Conservation (phyloP, 2,329 filamentous ascomycete genomes). For the Sclerotiophoma versabilis region DNA sequence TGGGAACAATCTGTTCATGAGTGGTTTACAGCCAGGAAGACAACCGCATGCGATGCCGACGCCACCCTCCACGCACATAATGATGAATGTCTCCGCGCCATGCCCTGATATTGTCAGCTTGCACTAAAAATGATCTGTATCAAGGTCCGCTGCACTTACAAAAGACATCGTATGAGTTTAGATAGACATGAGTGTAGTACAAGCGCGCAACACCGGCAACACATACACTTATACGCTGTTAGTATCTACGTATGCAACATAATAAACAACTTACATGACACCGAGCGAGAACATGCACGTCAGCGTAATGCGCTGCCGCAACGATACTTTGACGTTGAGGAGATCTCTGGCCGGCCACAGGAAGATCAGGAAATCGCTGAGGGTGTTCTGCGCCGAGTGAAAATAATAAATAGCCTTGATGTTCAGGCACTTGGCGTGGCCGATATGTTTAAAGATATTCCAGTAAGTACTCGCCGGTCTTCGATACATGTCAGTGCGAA, state of each 20-base stretch:
- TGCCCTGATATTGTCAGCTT: slow-evolving; percentile 22
- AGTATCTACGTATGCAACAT: neutral
- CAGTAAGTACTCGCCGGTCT: slow-evolving; percentile 34
- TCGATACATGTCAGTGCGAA: neutral
- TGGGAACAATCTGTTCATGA: slow-evolving; percentile 37
- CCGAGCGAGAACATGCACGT: slow-evolving; percentile 42
- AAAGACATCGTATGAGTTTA: slow-evolving; percentile 36
- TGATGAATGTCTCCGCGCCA: slow-evolving; percentile 35
- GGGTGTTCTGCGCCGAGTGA: slow-evolving; percentile 30
- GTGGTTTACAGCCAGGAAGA: slow-evolving; percentile 42
- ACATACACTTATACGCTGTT: slow-evolving; percentile 41
- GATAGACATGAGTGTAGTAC: slow-evolving; percentile 37
- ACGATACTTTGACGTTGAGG: slow-evolving; percentile 34
- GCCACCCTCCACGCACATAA: slow-evolving; percentile 38
- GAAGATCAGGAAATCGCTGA: slow-evolving; percentile 44
- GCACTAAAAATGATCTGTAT: neutral
- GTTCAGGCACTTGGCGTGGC: slow-evolving; percentile 31
- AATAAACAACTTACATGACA: slow-evolving; percentile 26
- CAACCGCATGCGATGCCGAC: slow-evolving; percentile 44
- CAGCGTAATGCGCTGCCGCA: slow-evolving; percentile 38
- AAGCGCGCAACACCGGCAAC: slow-evolving; percentile 40
- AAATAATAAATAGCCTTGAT: slow-evolving; percentile 36
- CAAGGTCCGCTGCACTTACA: slow-evolving; percentile 23
- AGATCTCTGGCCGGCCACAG: slow-evolving; percentile 43
- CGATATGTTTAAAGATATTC: slow-evolving; percentile 34